phyloP scores from a whole-genome alignment of 2,329 filamentous ascomycete species.

The Cytospora leucostoma region DNA sequence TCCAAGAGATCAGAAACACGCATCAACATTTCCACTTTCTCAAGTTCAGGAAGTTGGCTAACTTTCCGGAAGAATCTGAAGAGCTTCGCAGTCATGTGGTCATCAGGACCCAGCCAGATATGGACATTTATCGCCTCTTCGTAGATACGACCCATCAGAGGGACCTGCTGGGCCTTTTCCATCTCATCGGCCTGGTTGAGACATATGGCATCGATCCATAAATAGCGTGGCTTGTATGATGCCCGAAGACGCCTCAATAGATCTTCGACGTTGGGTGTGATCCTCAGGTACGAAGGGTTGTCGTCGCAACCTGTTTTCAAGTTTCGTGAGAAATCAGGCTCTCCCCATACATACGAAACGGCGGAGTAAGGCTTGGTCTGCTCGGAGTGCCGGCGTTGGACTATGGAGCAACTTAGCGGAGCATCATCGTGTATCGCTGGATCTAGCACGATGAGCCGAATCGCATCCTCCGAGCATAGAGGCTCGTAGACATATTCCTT shows the following conservation, averaged over 20 bases:
- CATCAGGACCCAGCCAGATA: slow-evolving; percentile 32
- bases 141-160: slow-evolving; percentile 36
- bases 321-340: background rate
- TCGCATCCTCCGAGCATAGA: background rate
- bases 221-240: background rate
- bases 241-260: background rate
- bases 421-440: background rate
- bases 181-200: slow-evolving; percentile 33
- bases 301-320: background rate
- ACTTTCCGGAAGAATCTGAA: background rate
- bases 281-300: slow-evolving; percentile 1
- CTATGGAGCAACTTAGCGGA: background rate
- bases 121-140: slow-evolving; percentile 30
- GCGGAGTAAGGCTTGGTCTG: background rate
- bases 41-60: background rate
- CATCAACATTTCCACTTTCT: too few relatives aligned
- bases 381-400: background rate
- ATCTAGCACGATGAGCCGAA: background rate
- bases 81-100: background rate
- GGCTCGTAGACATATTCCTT: background rate
- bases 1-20: too few relatives aligned
- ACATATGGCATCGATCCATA: slow-evolving; percentile 37
- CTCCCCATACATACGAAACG: background rate
- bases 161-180: slow-evolving; percentile 33
- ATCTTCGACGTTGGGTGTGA: slow-evolving; percentile 3